These are phyloP conservation scores for Mucuna pruriens DNA, from an alignment of 306 rosid species.

Conservation along the genomic window DNA sequence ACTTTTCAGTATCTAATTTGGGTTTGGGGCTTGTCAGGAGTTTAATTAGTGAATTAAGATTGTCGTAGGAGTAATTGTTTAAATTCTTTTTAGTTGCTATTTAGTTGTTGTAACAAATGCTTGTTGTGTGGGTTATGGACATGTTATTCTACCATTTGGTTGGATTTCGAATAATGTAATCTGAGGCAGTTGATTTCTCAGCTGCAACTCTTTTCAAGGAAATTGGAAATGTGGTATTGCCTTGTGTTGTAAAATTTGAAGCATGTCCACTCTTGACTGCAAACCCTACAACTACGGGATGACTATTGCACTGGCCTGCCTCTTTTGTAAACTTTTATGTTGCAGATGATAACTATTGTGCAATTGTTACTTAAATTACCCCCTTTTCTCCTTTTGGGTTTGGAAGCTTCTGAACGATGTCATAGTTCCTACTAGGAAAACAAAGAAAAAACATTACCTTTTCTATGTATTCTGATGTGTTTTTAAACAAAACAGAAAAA, in stretches of 20 bases:
- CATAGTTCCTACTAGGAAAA: not conserved
- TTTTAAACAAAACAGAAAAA: too few relatives aligned
- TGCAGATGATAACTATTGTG: not conserved
- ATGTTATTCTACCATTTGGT: not conserved
- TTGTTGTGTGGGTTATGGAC: not conserved
- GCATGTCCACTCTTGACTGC: not conserved
- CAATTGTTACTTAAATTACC: not conserved
- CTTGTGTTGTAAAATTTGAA: not conserved
- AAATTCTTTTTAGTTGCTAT: not conserved
- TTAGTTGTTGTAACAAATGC: not conserved
- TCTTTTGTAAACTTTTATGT: not conserved
- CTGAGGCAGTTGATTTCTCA: not conserved
- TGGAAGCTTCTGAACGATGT: not conserved
- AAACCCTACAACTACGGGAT: not conserved
- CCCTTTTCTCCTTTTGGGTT: not conserved
- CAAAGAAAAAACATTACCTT: not conserved
- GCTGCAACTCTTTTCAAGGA: not conserved
- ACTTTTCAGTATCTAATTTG: not conserved
- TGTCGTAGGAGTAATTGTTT: not conserved
- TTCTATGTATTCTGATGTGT: too few relatives aligned
- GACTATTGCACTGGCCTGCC: not conserved
- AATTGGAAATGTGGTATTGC: not conserved
- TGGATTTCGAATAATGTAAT: not conserved
- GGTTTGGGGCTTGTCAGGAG: not conserved
- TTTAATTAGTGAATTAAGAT: not conserved